Base-by-base conservation (phyloP, 1,139 yeast genomes). In the Debaryomycetaceae sp. region DNA sequence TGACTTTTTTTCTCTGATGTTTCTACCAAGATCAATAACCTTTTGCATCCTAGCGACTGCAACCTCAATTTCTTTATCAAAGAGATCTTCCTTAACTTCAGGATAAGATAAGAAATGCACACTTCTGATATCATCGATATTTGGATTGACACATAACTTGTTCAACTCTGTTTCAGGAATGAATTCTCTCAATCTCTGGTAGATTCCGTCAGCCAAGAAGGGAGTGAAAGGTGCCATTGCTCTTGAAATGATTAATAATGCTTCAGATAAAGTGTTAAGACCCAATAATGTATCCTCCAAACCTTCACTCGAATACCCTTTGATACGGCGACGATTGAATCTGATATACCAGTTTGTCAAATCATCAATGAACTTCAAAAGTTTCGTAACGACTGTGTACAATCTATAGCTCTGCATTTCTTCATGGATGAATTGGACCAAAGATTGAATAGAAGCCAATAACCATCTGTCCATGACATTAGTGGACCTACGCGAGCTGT, bases 191-290 rank as follows among this genome's bases (percentile, higher is more conserved):
- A 94, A 68, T 65, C 79, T 83, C 61, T 81, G 84, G 70, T 89
- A 94, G 53, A 94, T 86, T 55, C 81, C 81, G 59, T 94, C 99
- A 39, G 98, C 76, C 63, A 94, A 75, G 76, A 84, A 94, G 47
- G 99, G 99, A 40, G 98, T 89, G 70, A 94, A 94, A 49, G 99
- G 98, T 44, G 98, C 98, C 97, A 94, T 91, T 35, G 96, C 94
- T 63, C 97, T 81, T 35, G 82, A 86, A 57, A 94, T 81, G 33
- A 88, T 88, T 62, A 86, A 85, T 52, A 91, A 73, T 28, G 95
- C 96, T 63, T 88, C 96, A 43, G 88, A 81, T 62, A 94, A 75
- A 16, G 97, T 87, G 68, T 92, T 92, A 59, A 94, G 79, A 38
- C 96, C 96, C 59, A 78, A 78, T 52, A 80, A 66, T 53, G 97